Evolutionary conservation across 352 stramenopile genomes (phyloP).

Genomic region (Aphanomyces euteiches): DNA sequence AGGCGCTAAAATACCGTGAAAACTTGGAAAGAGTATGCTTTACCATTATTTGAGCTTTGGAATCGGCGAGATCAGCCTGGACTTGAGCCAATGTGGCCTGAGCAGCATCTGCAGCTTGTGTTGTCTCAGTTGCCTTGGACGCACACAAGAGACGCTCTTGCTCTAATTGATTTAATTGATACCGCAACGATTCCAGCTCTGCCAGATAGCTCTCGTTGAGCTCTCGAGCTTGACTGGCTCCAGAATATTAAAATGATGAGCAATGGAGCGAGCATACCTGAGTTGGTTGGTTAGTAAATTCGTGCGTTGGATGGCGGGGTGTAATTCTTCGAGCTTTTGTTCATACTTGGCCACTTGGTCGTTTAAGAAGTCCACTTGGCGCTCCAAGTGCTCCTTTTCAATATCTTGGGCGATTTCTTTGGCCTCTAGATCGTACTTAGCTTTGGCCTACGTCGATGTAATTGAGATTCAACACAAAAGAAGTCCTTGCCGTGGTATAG

Average conservation of each 20-base stretch:
- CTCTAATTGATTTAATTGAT: slow-evolving; percentile 49
- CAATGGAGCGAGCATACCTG: slow-evolving; percentile 30
- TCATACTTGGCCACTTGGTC: slow-evolving; percentile 81
- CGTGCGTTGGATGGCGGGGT: slow-evolving; percentile 48
- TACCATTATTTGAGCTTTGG: slow-evolving; percentile 10
- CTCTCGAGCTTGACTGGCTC: slow-evolving; percentile 42
- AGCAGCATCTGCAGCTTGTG: not conserved
- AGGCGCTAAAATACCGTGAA: slow-evolving; percentile 39
- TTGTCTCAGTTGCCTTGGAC: not conserved
- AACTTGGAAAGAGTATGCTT: not conserved
- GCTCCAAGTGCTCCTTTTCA: slow-evolving; percentile 64
- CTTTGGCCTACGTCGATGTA: slow-evolving; percentile 37
- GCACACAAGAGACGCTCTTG: slow-evolving; percentile 38
- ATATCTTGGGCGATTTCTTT: slow-evolving; percentile 49
- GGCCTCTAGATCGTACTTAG: slow-evolving; percentile 34
- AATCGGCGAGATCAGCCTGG: not conserved
- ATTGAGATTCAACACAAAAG: slow-evolving; percentile 36
- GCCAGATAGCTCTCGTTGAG: slow-evolving; percentile 48
- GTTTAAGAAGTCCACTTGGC: slow-evolving; percentile 71
- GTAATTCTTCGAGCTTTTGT: slow-evolving; percentile 54
- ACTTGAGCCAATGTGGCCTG: not conserved
- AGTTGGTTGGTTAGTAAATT: slow-evolving; percentile 51
- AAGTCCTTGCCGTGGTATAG: slow-evolving; percentile 32
- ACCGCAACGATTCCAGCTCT: slow-evolving; percentile 48
- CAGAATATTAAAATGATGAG: slow-evolving; percentile 1